phyloP scores from a whole-genome alignment of 2,329 filamentous ascomycete genomes.

The Pseudogymnoascus sp. region DNA sequence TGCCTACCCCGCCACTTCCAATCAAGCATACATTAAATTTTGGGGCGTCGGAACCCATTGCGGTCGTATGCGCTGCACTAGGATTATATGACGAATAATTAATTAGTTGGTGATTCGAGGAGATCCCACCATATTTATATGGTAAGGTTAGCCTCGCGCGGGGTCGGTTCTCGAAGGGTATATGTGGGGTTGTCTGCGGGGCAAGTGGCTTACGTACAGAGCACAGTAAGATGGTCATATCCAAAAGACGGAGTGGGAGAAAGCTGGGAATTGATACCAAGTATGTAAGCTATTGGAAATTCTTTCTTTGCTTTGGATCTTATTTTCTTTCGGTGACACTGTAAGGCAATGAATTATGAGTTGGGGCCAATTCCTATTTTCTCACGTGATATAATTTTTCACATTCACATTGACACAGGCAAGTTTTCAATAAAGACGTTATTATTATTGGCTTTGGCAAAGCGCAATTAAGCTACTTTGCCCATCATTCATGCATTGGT shows the following conservation, averaged over 20 bases:
- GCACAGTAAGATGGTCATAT: background rate
- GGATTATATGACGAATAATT: background rate
- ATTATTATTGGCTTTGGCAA: background rate
- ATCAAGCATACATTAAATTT: slow-evolving; percentile 20
- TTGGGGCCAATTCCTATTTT: background rate
- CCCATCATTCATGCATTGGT: background rate
- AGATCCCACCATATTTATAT: slow-evolving; percentile 7
- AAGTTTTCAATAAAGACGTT: background rate
- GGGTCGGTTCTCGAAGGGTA: slow-evolving; percentile 6
- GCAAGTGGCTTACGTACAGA: background rate
- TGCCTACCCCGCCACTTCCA: slow-evolving; percentile 24
- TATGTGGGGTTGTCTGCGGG: background rate
- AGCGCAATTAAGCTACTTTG: background rate
- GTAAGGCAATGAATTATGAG: background rate
- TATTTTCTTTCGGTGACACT: background rate
- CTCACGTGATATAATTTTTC: background rate
- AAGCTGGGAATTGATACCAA: background rate
- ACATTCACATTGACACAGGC: background rate
- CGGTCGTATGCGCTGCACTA: background rate
- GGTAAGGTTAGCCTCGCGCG: background rate
- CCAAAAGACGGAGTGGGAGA: background rate
- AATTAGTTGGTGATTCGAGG: background rate
- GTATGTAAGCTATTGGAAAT: background rate
- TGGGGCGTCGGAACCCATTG: background rate
- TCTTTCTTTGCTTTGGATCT: background rate